Evolutionary conservation across 495 filamentous ascomycete genomes (phyloP), one percentile per base, ranked within the genome.

Genomic region (Penicillium odoratum): DNA sequence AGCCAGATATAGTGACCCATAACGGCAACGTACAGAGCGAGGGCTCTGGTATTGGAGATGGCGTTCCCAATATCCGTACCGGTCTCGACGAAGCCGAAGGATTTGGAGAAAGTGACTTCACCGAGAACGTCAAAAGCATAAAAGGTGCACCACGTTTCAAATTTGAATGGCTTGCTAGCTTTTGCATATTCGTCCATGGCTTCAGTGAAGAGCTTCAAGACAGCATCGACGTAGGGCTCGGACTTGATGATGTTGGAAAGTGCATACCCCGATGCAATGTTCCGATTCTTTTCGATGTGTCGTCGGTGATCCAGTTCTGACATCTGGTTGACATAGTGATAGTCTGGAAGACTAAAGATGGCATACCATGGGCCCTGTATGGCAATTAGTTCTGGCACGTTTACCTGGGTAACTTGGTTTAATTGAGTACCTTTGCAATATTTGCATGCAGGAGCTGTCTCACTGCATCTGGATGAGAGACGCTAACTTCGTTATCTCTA

Each of bases 121-220:
- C 73, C 78, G 29, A 81, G 64, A 5, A 70, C 79, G 46, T 71
- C 75, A 53, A 82, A 81, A 28, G 77, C 67, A 50, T 73, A 80
- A 60, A 73, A 82, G 45, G 71, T 77, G 31, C 81, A 62, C 79
- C 78, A 83, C 33, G 61, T 43, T 10, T 73, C 68, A 0, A 81
- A 62, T 30, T 81, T 72, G 8, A 78, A 61, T 3, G 69, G 54
- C 10, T 69, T 13, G 10, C 63, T 57, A 3, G 54, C 44, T 6
- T 52, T 30, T 51, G 64, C 53, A 18, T 69, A 55, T 16, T 68
- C 56, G 28, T 72, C 63, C 11, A 80, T 55, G 8, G 63, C 74
- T 13, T 46, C 46, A 5, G 64, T 55, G 0, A 83, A 58, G 4
- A 67, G 52, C 8, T 61, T n/a, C 13, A 81, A 61, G 1, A 71